These are phyloP conservation scores for Geotrichum carabidarum DNA, from an alignment of 1,139 yeast species.

Conservation along the genomic window DNA sequence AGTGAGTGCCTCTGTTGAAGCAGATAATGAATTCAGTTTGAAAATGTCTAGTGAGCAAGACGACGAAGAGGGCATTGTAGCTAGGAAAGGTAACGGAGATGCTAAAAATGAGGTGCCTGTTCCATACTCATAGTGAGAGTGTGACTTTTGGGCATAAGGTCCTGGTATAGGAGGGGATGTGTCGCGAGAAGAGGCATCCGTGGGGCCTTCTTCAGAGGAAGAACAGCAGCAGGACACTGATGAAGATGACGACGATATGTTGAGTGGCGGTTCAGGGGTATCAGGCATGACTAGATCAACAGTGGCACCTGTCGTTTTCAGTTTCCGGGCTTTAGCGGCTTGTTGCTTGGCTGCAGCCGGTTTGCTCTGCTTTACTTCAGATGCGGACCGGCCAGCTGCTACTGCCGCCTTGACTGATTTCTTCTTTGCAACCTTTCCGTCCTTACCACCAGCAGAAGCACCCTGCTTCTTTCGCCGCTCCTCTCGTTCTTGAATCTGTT, in stretches of 20 bases:
- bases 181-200: neutral
- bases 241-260: neutral
- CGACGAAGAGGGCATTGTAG: constrained; percentile 6
- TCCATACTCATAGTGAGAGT: too few relatives aligned
- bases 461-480: constrained; percentile 1
- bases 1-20: neutral
- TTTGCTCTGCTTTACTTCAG: neutral
- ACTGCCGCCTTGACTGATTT: constrained; percentile 2
- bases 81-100: too few relatives aligned
- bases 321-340: neutral
- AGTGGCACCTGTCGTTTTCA: neutral
- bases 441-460: neutral
- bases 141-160: too few relatives aligned
- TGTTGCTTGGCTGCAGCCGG: neutral
- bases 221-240: neutral
- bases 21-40: neutral
- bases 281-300: too few relatives aligned
- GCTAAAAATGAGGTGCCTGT: too few relatives aligned
- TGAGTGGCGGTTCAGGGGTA: neutral
- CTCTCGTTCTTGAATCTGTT: constrained; percentile 16
- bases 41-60: neutral
- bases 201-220: neutral
- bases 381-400: constrained; percentile 6
- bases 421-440: neutral
- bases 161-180: neutral